Conservation (phyloP, 257 asterid genomes). For the Orobanche coerulescens region DNA sequence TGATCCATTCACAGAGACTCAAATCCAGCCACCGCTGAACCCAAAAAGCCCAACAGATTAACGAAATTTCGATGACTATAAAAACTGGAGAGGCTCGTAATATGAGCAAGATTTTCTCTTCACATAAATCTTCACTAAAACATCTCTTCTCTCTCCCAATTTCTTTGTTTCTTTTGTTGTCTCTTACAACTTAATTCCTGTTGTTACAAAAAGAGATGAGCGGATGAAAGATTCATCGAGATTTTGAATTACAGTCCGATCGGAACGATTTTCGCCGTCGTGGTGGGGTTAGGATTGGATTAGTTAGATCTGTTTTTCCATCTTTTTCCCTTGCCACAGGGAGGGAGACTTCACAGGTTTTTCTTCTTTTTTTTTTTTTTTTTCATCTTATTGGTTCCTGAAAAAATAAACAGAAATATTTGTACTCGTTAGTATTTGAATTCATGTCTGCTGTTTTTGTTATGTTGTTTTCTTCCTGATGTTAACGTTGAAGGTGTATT, state of each 20-base stretch:
- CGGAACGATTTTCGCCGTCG: constrained; percentile 13
- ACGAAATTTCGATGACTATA: constrained; percentile 23
- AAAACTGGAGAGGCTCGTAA: constrained; percentile 23
- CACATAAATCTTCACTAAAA: constrained; percentile 27
- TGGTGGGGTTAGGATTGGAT: constrained; percentile 18
- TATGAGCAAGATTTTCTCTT: constrained; percentile 7
- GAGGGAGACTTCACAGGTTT: constrained; percentile 41
- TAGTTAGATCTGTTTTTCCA: constrained; percentile 60
- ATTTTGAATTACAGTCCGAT: constrained; percentile 23
- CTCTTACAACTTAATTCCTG: constrained; percentile 22
- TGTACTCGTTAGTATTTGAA: constrained; percentile 14
- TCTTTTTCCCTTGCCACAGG: constrained; percentile 23
- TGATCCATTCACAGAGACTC: no score
- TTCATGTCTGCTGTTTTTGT: not conserved
- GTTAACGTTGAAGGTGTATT: constrained; percentile 25
- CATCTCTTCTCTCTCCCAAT: constrained; percentile 7
- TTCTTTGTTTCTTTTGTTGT: constrained; percentile 16
- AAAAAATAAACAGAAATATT: not conserved
- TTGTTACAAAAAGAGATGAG: constrained; percentile 24
- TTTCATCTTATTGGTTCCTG: not conserved
- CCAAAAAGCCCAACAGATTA: not conserved
- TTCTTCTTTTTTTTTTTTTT: constrained; percentile 1
- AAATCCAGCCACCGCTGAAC: not conserved
- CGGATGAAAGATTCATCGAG: constrained; percentile 13
- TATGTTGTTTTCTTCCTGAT: constrained; percentile 14